phyloP scores from a whole-genome alignment of 1,284 basidiomycete species.

The Mixia osmundae region DNA sequence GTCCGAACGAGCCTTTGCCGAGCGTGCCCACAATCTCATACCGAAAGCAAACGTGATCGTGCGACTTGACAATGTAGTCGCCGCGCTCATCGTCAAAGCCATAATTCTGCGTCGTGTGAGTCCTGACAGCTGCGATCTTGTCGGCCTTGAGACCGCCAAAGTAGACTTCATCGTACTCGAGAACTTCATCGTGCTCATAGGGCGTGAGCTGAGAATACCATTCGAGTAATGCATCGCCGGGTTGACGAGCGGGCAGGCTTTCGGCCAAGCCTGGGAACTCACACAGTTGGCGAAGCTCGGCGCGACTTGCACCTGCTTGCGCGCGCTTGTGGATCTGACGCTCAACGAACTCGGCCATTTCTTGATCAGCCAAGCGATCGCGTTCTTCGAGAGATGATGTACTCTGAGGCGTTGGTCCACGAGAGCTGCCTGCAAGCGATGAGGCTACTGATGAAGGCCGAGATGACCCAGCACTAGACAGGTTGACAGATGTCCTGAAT shows the following conservation, averaged over 20 bases:
- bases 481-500: too few relatives aligned
- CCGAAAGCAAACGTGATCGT: slow-evolving; percentile 85
- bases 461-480: too few relatives aligned
- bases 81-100: slow-evolving; percentile 97
- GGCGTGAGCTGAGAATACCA: too few relatives aligned
- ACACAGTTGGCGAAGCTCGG: too few relatives aligned
- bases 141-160: slow-evolving; percentile 54
- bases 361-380: slow-evolving; percentile 61
- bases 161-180: slow-evolving; percentile 66
- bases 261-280: too few relatives aligned
- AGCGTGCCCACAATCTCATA: slow-evolving; percentile 83
- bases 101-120: slow-evolving; percentile 62
- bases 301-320: too few relatives aligned
- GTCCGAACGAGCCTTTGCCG: slow-evolving; percentile 95
- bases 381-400: neutral
- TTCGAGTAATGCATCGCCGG: too few relatives aligned
- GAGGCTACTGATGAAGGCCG: too few relatives aligned
- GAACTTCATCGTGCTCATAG: slow-evolving; percentile 80
- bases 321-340: too few relatives aligned
- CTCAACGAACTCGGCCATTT: slow-evolving; percentile 85
- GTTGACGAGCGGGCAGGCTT: too few relatives aligned
- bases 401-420: slow-evolving; percentile 22
- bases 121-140: slow-evolving; percentile 51
- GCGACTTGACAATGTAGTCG: slow-evolving; percentile 73
- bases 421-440: too few relatives aligned